Evolutionary conservation across 169 alveolate species (phyloP), one percentile per base, ranked within the genome.

Genomic region (Plasmodium knowlesi): DNA sequence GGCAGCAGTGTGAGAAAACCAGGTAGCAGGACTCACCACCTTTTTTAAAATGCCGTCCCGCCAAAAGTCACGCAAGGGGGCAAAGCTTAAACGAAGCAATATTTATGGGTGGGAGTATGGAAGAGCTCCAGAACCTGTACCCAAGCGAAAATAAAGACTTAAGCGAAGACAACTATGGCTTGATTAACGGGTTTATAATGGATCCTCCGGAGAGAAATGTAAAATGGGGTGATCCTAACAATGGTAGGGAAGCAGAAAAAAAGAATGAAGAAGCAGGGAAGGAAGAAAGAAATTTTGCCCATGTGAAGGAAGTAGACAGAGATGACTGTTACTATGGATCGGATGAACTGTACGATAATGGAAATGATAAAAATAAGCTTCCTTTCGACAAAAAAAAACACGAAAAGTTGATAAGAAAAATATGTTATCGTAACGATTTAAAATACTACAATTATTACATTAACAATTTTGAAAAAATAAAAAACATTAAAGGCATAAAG

Each of bases 391-490:
- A 61, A 32, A 54, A 88, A 61, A 89, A 25, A 28, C 82, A 79
- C 76, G 83, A 73, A 79, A 61, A 43, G 30, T 67, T 89, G 19
- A 89, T 89, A 57, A 89, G 67, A 53, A 78, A 89, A 79, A 89
- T 89, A 89, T 89, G 94, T 41, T n/a, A 61, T 61, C 76, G 76
- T 19, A 89, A 89, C 53, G 82, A 79, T 89, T 89, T 89, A 41
- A 89, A 79, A 53, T 54, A 89, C 53, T 19, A 54, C 82, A 79
- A 78, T 57, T 89, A 89, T 50, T 79, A 79, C 46, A 57, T 89
- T 28, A 89, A 89, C 72, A 89, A 89, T 89, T 89, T 37, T 89
- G 89, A 89, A n/a, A 89, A 89, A 79, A 89, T 89, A 89, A 78
- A 67, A 80, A 80, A 89, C 54, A 79, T 89, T 50, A 89, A 79